Conservation (phyloP, 306 rosid genomes). For the Ochetophila trinervis region DNA sequence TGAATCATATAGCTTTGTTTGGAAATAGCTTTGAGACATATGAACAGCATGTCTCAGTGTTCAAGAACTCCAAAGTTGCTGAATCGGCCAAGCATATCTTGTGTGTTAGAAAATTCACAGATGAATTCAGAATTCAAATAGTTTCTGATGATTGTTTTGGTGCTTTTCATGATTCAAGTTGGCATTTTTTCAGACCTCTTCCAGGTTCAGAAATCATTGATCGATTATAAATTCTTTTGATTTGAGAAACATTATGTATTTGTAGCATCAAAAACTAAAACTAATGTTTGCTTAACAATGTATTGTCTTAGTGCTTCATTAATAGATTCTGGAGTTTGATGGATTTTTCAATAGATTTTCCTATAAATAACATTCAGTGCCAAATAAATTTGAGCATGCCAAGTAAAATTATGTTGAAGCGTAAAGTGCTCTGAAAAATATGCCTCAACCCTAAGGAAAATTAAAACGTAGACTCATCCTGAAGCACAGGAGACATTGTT, state of each 20-base stretch:
- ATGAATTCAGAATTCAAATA: conserved; percentile 50
- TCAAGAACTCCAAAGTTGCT: conserved; percentile 39
- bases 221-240: not conserved
- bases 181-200: conserved; percentile 69
- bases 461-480: too few species aligned
- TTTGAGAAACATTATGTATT: not conserved
- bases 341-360: too few species aligned
- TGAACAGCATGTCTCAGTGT: conserved; percentile 45
- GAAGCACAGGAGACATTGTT: too few species aligned
- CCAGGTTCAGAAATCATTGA: conserved; percentile 32
- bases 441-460: too few species aligned
- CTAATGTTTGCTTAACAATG: too few species aligned
- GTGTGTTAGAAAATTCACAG: conserved; percentile 39
- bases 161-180: conserved; percentile 88
- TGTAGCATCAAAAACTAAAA: too few species aligned
- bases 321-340: too few species aligned
- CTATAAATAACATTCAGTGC: too few species aligned
- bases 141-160: conserved; percentile 64
- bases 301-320: too few species aligned
- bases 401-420: too few species aligned
- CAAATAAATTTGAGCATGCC: too few species aligned
- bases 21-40: conserved; percentile 84
- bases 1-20: conserved; percentile 55
- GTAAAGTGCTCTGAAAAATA: too few species aligned
- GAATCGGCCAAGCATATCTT: conserved; percentile 42